Base-by-base conservation (phyloP, 2,329 filamentous ascomycete species). In the Eutypella sp. region DNA sequence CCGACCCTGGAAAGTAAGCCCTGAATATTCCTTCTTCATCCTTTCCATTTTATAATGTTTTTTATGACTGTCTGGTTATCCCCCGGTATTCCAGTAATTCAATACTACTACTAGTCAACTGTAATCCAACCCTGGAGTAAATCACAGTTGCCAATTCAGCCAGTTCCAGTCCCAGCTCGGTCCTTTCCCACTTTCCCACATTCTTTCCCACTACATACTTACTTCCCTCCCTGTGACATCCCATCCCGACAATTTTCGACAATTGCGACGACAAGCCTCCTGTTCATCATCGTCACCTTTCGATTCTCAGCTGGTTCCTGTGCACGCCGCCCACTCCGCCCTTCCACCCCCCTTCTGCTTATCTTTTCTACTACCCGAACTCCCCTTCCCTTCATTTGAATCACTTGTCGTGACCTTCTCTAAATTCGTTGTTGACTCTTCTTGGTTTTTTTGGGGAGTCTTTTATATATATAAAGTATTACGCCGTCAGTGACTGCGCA, bases 201-300 rank as follows among this genome's bases (percentile, higher is more conserved):
- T 36, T 37, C 39, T 41, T 18, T 36, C 23, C 23, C 19, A 8
- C 34, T 45, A 19, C 16, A n/a, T 39, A 37, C 38, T n/a, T 40
- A 24, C 22, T 23, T 33, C 40, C 31, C 43, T 46, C 23, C 40
- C 38, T 15, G 29, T 33, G 29, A n/a, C n/a, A n/a, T n/a, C n/a
- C n/a, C n/a, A n/a, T n/a, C 46, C 46, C 50, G 43, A 47, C 45
- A 47, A 40, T 31, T 22, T 33, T 37, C 22, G 22, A 23, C 39
- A 25, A 51, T 56, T 49, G 52, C 54, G 54, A 56, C 54, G 52
- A 55, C 52, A 50, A 56, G 47, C 51, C 51, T 48, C 49, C 52
- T 53, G 52, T 56, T 52, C 53, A 55, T 53, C 49, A n/a, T n/a
- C n/a, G n/a, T n/a, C n/a, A n/a, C 43, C 44, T 20, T 55, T 55